Conservation (phyloP, 306 rosid genomes). For the Vicia faba region DNA sequence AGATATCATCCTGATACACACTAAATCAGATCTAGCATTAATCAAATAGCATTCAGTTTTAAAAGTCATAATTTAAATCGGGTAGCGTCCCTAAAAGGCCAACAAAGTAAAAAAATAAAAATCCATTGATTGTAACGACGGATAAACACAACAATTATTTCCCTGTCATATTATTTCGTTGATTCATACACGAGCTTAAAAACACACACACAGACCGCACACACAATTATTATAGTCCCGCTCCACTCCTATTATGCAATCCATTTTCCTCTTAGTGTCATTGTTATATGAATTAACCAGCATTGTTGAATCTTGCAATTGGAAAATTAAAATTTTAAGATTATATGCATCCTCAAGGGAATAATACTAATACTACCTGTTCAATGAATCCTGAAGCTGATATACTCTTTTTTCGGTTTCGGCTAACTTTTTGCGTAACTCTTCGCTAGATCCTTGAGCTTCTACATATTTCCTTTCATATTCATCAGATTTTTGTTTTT, state of each 20-base stretch:
- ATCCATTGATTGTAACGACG: constrained; percentile 7
- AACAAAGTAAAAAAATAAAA: constrained; percentile 25
- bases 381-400: constrained; percentile 84
- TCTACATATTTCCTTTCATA: constrained; percentile 65
- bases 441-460: constrained; percentile 61
- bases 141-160: constrained; percentile 12
- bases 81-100: constrained; percentile 34
- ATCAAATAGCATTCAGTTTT: constrained; percentile 51
- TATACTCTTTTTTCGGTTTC: constrained; percentile 75
- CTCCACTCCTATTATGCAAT: constrained; percentile 22
- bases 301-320: constrained; percentile 9
- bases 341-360: constrained; percentile 37
- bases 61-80: constrained; percentile 31
- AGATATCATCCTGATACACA: constrained; percentile 95
- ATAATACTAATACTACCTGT: constrained; percentile 70
- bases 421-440: constrained; percentile 60
- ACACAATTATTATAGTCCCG: not conserved
- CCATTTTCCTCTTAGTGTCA: constrained; percentile 26
- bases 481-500: constrained; percentile 73
- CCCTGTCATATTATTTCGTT: not conserved
- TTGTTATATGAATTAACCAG: constrained; percentile 5
- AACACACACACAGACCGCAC: too few species aligned
- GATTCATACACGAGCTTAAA: not conserved
- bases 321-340: constrained; percentile 36
- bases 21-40: constrained; percentile 74